A percentile compares a stretch with the other conserved stretches of the same genome.
Evolutionary conservation across 768 basidiomycete genomes (phyloP).

Genomic region (Paxillus involutus): DNA sequence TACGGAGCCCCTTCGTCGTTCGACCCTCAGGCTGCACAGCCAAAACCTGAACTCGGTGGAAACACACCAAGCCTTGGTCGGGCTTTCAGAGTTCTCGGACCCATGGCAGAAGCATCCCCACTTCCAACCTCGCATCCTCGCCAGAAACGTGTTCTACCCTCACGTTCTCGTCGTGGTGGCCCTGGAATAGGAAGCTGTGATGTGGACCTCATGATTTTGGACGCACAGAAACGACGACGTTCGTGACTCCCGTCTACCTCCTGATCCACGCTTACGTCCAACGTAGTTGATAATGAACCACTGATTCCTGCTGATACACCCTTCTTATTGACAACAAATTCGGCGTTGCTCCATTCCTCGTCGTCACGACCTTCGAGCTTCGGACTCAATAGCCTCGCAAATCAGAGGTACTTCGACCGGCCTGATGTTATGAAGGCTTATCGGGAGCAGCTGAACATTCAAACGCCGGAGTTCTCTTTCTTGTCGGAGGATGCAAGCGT

Average conservation of each 20-base stretch:
- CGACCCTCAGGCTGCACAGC: not conserved
- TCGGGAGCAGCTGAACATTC: constrained; percentile 67
- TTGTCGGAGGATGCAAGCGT: constrained; percentile 52
- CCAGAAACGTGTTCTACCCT: constrained; percentile 79
- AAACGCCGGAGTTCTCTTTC: constrained; percentile 70
- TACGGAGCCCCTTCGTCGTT: not conserved
- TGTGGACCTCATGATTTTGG: constrained; percentile 80
- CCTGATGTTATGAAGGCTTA: constrained; percentile 74
- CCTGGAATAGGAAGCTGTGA: constrained; percentile 80
- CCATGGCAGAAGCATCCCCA: constrained; percentile 37
- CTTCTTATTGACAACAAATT: constrained; percentile 76
- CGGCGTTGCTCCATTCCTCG: constrained; percentile 46
- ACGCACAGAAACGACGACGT: constrained; percentile 78
- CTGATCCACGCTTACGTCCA: constrained; percentile 19
- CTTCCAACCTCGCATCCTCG: constrained; percentile 39
- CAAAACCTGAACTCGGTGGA: constrained; percentile 4
- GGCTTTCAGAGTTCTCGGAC: constrained; percentile 5
- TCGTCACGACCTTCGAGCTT: constrained; percentile 32
- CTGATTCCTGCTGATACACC: constrained; percentile 64
- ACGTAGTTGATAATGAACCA: constrained; percentile 66
- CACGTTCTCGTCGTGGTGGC: constrained; percentile 77
- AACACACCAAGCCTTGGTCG: constrained; percentile 8
- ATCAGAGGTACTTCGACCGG: constrained; percentile 75
- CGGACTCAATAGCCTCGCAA: constrained; percentile 56
- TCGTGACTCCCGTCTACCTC: constrained; percentile 29